A percentile compares a stretch with the other conserved stretches of the same genome.
Evolutionary conservation across 495 filamentous ascomycete genomes (phyloP).

Genomic region (Aspergillus carlsbadensis): DNA sequence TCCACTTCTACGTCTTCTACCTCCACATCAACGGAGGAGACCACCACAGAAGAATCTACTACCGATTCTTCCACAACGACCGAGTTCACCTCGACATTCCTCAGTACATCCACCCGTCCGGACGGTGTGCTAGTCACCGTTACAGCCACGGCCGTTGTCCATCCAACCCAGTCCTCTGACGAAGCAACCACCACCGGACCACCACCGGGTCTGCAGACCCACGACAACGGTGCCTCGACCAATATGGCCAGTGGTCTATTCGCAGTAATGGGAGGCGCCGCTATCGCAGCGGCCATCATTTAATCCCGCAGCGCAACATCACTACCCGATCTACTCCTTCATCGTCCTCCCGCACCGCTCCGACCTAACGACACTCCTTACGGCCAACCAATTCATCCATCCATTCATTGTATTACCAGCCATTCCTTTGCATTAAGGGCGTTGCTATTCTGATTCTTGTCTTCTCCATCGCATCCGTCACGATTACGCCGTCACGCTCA

Average conservation of each 20-base stretch:
- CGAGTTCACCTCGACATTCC: slow-evolving; percentile 27
- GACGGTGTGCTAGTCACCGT: slow-evolving; percentile 55
- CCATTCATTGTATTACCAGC: not conserved
- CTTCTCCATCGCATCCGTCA: not conserved
- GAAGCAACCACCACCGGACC: slow-evolving; percentile 25
- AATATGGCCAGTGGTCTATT: slow-evolving; percentile 39
- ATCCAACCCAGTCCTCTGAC: slow-evolving; percentile 24
- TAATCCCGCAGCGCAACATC: slow-evolving; percentile 15
- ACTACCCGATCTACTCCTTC: not conserved
- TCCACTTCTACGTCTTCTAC: slow-evolving; percentile 18
- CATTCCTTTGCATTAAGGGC: slow-evolving; percentile 9
- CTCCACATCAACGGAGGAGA: slow-evolving; percentile 23
- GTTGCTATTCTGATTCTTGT: not conserved
- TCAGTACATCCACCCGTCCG: slow-evolving; percentile 32
- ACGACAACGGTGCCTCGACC: slow-evolving; percentile 24
- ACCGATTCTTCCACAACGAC: slow-evolving; percentile 28
- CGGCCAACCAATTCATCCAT: not conserved
- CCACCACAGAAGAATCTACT: slow-evolving; percentile 29
- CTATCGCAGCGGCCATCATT: slow-evolving; percentile 39
- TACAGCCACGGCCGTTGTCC: slow-evolving; percentile 48
- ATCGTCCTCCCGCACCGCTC: not conserved
- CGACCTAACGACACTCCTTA: not conserved
- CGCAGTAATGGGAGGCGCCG: slow-evolving; percentile 44
- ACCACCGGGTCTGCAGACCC: slow-evolving; percentile 45
- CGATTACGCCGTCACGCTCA: not conserved